Percentiles rank a stretch among this genome's conserved stretches.
These are phyloP conservation scores for Trypanosoma mega DNA, from an alignment of 208 protist species.

Conservation along the genomic window DNA sequence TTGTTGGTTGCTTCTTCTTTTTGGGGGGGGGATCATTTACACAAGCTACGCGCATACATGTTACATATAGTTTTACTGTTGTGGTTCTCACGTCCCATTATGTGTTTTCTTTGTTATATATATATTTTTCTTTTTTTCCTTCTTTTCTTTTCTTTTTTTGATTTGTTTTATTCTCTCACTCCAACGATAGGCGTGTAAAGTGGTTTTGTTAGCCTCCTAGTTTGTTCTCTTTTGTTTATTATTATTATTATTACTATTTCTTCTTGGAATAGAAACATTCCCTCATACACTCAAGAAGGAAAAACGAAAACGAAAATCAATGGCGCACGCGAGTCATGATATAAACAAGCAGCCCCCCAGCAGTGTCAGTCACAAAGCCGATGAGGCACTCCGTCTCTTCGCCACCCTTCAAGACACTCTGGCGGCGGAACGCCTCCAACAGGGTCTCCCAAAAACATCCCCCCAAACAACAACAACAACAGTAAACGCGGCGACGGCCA, in stretches of 20 bases:
- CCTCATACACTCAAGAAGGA: too few species aligned
- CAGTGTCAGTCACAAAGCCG: too few species aligned
- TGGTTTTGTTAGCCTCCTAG: too few species aligned
- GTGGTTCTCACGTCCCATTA: too few species aligned
- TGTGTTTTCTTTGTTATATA: neutral
- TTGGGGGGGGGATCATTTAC: too few species aligned
- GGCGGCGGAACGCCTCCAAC: neutral
- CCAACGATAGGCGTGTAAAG: too few species aligned
- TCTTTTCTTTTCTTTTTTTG: neutral
- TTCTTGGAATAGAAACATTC: too few species aligned
- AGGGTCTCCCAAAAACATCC: neutral
- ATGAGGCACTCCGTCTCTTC: conserved; percentile 32
- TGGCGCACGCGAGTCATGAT: neutral
- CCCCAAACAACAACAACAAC: neutral
- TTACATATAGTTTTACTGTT: too few species aligned
- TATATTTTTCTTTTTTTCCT: neutral
- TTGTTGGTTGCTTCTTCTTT: too few species aligned
- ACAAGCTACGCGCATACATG: too few species aligned
- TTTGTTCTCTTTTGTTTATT: too few species aligned
- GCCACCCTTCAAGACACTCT: conserved; percentile 14
- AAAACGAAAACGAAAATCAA: conserved; percentile 9
- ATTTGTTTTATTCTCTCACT: neutral
- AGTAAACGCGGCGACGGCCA: neutral
- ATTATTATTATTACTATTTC: neutral
- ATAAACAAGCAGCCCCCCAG: too few species aligned